phyloP scores from a whole-genome alignment of 139 green algal genomes.

The Limnomonas spitsbergensis region DNA sequence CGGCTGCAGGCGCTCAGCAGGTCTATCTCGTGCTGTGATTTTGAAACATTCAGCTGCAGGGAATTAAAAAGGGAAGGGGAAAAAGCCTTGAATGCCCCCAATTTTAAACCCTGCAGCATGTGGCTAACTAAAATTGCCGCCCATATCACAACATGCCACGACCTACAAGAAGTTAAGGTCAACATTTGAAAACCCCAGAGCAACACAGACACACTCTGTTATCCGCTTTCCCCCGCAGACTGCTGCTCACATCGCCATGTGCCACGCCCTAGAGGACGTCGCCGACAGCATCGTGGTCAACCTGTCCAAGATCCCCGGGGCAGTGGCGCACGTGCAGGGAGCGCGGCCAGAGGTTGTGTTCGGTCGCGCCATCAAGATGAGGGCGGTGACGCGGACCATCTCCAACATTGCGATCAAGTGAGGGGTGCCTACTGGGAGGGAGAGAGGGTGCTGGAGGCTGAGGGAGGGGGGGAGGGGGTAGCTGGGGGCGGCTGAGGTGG shows the following conservation, averaged over 20 bases:
- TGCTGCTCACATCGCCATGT: conserved; percentile 4
- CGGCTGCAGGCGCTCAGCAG: too few relatives aligned
- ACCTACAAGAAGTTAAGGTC: neutral
- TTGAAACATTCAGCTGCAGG: too few relatives aligned
- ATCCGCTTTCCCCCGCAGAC: neutral
- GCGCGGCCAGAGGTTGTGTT: conserved; percentile 55
- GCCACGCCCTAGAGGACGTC: conserved; percentile 59
- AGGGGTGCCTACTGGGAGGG: too few relatives aligned
- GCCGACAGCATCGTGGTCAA: conserved; percentile 67
- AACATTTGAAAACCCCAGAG: neutral
- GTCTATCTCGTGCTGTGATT: too few relatives aligned
- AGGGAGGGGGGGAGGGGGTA: too few relatives aligned
- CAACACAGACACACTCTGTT: conserved; percentile 10
- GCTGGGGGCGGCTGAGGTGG: too few relatives aligned
- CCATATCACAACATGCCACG: neutral
- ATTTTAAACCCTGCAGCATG: too few relatives aligned
- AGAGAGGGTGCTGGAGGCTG: too few relatives aligned
- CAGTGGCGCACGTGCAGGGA: conserved; percentile 5
- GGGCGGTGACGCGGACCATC: conserved; percentile 66
- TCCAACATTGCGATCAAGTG: conserved; percentile 77
- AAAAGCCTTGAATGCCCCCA: too few relatives aligned
- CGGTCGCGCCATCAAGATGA: conserved; percentile 66
- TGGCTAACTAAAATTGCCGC: too few relatives aligned
- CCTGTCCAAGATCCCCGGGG: conserved; percentile 65
- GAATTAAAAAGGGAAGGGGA: too few relatives aligned